These are phyloP conservation scores for Rhodomyrtus tomentosa DNA, from an alignment of 345 rosid species.

Conservation along the genomic window DNA sequence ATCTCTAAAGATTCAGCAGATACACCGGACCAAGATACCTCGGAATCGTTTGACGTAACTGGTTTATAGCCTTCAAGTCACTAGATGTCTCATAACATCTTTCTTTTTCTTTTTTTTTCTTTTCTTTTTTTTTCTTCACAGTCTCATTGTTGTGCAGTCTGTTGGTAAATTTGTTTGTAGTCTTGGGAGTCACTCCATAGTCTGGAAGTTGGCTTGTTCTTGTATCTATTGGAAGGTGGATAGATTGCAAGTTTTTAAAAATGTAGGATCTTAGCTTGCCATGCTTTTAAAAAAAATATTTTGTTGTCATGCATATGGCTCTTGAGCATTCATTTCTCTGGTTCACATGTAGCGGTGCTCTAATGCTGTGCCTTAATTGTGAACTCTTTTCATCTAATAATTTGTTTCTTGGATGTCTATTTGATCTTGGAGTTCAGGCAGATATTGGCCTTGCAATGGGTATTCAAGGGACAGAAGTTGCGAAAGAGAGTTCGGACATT, in stretches of 20 bases:
- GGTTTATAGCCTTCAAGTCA: background rate
- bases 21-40: background rate
- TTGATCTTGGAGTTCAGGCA: slow-evolving; percentile 38
- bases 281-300: background rate
- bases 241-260: background rate
- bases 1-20: background rate
- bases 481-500: slow-evolving; percentile 96
- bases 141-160: fast-evolving
- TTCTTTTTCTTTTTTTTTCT: background rate
- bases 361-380: background rate
- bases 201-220: fast-evolving
- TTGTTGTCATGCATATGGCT: background rate
- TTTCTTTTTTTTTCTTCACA: no score
- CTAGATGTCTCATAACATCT: background rate
- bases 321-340: background rate
- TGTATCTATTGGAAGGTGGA: background rate
- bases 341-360: background rate
- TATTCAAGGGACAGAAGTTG: slow-evolving; percentile 97
- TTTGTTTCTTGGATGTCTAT: background rate
- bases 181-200: background rate
- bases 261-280: background rate
- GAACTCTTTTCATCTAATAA: background rate
- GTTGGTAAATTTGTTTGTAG: background rate
- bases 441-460: slow-evolving; percentile 99
- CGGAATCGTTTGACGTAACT: background rate